Evolutionary conservation across 2,329 filamentous ascomycete species (phyloP), one percentile per base, ranked within the genome.

Genomic region (Penicillium vulpinum): DNA sequence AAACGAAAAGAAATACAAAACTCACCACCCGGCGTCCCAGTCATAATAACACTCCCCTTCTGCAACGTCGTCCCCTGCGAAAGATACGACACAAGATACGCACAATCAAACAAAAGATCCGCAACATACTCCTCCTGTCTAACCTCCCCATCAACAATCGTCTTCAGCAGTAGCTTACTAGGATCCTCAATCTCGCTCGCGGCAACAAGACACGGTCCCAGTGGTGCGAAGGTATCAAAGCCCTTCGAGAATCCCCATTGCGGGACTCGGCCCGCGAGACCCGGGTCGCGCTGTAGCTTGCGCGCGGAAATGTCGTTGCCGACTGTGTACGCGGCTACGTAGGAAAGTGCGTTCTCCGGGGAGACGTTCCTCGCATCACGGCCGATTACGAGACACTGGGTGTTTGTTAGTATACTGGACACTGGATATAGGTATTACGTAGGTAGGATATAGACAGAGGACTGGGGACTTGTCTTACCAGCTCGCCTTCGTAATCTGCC

Each of bases 401-500:
- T 6, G 6, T 24, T 22, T 24, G 46, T 22, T 35, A 35, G 24
- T 18, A 77, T 0, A 39, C 36, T 39, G 36, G 18, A 39, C 8
- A 39, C 18, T 4, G 18, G 24, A n/a, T n/a, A n/a, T n/a, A n/a
- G n/a, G n/a, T n/a, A n/a, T n/a, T n/a, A n/a, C n/a, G n/a, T n/a
- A n/a, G n/a, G n/a, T n/a, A n/a, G n/a, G n/a, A n/a, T n/a, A n/a
- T 46, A 74, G 79, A 0, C 29, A 45, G 89, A 76, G 39, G 83
- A 28, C 5, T 26, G 24, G 24, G 36, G 16, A 13, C 2, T 8
- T 15, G 16, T 24, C 45, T 26, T 26, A 89, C 86, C 13, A 91
- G 80, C 75, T 91, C 88, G 68, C 86, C 88, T 73, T 92, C 88
- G 72, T 91, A 91, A 73, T 91, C 88, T 0, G 85, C 84, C 15